phyloP scores from a whole-genome alignment of 176 grass and related monocot genomes.

The Oryza glaberrima region DNA sequence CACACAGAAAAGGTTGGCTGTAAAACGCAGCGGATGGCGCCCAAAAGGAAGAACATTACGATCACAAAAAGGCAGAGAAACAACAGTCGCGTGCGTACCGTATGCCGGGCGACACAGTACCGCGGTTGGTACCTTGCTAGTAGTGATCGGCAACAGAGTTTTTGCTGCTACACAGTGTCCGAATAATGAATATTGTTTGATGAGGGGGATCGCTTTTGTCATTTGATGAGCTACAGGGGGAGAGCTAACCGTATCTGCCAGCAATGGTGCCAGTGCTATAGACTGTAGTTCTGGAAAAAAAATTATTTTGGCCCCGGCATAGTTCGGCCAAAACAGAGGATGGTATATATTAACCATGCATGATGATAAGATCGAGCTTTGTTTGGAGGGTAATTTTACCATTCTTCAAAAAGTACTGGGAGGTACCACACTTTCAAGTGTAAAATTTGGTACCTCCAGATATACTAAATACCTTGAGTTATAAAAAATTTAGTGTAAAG shows the following conservation, averaged over 20 bases:
- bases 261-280: neutral
- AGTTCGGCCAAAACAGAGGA: neutral
- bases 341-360: neutral
- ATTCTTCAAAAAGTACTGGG: too few species aligned
- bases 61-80: neutral
- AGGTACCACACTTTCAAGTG: too few species aligned
- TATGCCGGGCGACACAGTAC: neutral
- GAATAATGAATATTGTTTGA: neutral
- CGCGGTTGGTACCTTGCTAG: too few species aligned
- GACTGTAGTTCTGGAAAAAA: neutral
- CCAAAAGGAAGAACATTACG: neutral
- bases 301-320: neutral
- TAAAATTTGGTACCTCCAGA: too few species aligned
- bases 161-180: neutral
- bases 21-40: neutral
- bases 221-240: neutral
- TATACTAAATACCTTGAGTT: too few species aligned
- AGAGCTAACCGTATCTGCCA: neutral
- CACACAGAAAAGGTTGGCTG: neutral
- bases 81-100: neutral
- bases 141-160: neutral
- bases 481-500: too few species aligned
- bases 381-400: too few species aligned
- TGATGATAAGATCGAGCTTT: neutral
- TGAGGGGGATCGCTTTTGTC: neutral